Conservation (phyloP, 306 rosid genomes). For the Pterocarpus macrocarpus region DNA sequence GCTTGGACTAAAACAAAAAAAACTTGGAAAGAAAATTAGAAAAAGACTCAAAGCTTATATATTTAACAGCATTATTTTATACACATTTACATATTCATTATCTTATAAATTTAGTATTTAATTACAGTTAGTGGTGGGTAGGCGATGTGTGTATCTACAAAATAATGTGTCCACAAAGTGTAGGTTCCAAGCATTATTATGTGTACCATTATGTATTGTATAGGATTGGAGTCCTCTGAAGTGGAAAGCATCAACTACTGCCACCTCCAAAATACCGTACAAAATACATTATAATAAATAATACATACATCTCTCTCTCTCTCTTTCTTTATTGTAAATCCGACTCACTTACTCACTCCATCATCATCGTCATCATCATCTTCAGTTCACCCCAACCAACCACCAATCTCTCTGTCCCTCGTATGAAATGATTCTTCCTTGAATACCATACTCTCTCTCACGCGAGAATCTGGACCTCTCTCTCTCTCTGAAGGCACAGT, state of each 20-base stretch:
- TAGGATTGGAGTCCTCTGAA: neutral
- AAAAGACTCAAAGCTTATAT: neutral
- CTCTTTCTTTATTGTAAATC: neutral
- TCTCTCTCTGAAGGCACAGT: constrained; percentile 29
- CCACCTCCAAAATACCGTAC: constrained; percentile 31
- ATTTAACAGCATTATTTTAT: too few relatives aligned
- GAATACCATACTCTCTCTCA: constrained; percentile 18
- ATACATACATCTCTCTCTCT: neutral
- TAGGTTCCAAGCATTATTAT: neutral
- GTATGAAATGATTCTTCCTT: constrained; percentile 34
- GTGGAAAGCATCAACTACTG: constrained; percentile 11
- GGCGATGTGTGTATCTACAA: neutral
- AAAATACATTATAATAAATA: neutral
- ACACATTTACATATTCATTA: neutral
- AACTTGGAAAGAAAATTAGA: neutral
- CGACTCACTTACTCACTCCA: neutral
- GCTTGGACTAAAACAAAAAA: neutral
- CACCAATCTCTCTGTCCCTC: constrained; percentile 40
- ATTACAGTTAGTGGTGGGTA: neutral
- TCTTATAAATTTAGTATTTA: too few relatives aligned
- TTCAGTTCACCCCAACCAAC: constrained; percentile 52
- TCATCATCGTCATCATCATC: neutral
- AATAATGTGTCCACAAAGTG: neutral
- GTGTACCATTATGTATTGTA: neutral
- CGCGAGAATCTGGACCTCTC: constrained; percentile 19